Conservation (phyloP, 1,284 basidiomycete species). For the Sporisorium graminicola region DNA sequence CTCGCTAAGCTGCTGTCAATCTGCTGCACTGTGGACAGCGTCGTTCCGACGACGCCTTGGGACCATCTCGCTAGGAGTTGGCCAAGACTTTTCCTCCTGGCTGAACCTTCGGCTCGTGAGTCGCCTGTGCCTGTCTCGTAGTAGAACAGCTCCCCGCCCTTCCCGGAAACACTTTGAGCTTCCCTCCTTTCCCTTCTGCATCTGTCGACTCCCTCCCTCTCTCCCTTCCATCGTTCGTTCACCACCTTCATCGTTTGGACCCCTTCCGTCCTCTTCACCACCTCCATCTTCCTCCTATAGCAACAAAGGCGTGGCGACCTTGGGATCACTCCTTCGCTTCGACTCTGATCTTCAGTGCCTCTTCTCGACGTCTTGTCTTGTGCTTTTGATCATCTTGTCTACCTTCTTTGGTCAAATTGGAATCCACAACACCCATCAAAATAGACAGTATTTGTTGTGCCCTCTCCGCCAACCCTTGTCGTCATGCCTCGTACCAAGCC, state of each 20-base stretch:
- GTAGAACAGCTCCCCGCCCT: background rate
- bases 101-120: background rate
- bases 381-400: background rate
- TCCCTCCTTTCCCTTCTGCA: background rate
- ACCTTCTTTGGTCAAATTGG: background rate
- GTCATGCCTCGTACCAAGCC: slow-evolving; percentile 28
- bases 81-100: background rate
- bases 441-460: background rate
- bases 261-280: background rate
- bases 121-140: background rate
- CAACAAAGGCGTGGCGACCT: background rate
- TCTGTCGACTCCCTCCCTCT: background rate
- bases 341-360: background rate
- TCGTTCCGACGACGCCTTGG: too few relatives aligned
- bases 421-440: background rate
- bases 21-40: too few relatives aligned
- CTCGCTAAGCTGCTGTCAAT: background rate
- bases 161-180: background rate
- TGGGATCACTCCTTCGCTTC: too few relatives aligned
- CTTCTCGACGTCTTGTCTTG: background rate
- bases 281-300: background rate
- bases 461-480: background rate
- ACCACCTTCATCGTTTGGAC: background rate
- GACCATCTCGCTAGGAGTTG: background rate
- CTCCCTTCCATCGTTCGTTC: background rate